Conservation (phyloP, 345 rosid species). For the Orychophragmus violaceus region DNA sequence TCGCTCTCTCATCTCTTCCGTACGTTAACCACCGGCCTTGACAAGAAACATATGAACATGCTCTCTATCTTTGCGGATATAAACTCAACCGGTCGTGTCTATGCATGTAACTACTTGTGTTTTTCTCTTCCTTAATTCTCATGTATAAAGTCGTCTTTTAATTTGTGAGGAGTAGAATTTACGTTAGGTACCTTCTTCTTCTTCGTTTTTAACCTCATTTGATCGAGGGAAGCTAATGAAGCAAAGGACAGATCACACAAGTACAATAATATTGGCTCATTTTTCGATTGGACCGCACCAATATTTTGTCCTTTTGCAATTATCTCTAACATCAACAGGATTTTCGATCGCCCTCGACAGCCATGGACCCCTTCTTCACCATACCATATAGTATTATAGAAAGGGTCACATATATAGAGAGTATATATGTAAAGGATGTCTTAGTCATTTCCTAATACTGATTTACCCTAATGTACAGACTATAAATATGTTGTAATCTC, state of each 20-base stretch:
- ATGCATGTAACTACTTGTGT: slow-evolving; percentile 7
- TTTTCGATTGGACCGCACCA: neutral
- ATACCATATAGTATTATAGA: neutral
- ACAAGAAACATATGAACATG: neutral
- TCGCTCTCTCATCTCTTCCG: slow-evolving; percentile 22
- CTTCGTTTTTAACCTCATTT: neutral
- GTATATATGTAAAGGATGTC: too few species aligned
- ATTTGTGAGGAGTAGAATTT: slow-evolving; percentile 13
- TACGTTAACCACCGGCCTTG: slow-evolving; percentile 9
- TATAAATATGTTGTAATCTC: too few species aligned
- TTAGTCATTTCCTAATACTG: too few species aligned
- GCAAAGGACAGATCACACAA: neutral
- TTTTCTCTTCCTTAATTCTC: neutral
- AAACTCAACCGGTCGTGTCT: neutral
- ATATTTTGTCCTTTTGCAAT: slow-evolving; percentile 12
- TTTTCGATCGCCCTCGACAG: slow-evolving; percentile 10
- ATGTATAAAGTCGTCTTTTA: slow-evolving; percentile 22
- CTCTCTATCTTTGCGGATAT: neutral
- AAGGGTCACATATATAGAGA: neutral
- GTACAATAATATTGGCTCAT: neutral
- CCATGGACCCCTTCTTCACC: slow-evolving; percentile 23
- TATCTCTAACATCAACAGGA: slow-evolving; percentile 8
- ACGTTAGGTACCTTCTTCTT: slow-evolving; percentile 2
- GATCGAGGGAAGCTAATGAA: neutral
- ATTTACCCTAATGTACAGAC: too few species aligned